These are phyloP conservation scores for Thermothielavioides terrestris DNA, from an alignment of 495 filamentous ascomycete genomes.

Conservation along the genomic window DNA sequence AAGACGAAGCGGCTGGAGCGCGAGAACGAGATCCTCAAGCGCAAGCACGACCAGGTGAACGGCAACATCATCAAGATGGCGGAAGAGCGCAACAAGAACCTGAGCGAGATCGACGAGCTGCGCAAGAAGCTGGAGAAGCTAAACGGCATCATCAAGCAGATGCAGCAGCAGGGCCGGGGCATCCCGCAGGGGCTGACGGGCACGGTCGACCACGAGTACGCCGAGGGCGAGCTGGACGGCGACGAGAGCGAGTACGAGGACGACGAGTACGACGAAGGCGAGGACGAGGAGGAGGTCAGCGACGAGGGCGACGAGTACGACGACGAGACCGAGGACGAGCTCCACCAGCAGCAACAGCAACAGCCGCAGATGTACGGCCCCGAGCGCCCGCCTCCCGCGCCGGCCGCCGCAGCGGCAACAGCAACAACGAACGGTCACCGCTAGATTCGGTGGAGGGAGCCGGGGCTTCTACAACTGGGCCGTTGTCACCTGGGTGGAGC, in stretches of 20 bases:
- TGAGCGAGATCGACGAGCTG: slow-evolving; percentile 70
- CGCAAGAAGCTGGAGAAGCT: slow-evolving; percentile 88
- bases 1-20: slow-evolving; percentile 97
- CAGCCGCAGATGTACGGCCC: slow-evolving; percentile 42
- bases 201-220: slow-evolving; percentile 46
- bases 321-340: slow-evolving; percentile 54
- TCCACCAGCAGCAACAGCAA: slow-evolving; percentile 41
- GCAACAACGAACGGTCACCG: slow-evolving; percentile 21
- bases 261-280: slow-evolving; percentile 52
- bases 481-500: too few species aligned
- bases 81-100: slow-evolving; percentile 77
- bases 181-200: slow-evolving; percentile 49
- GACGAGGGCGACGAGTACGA: slow-evolving; percentile 52
- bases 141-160: slow-evolving; percentile 83
- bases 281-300: slow-evolving; percentile 46
- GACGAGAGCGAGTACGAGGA: slow-evolving; percentile 72
- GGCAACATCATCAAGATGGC: slow-evolving; percentile 97
- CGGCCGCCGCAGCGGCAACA: slow-evolving; percentile 33
- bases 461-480: neutral
- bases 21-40: slow-evolving; percentile 82
- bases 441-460: slow-evolving; percentile 4
- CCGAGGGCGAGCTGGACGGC: slow-evolving; percentile 48
- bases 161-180: slow-evolving; percentile 84
- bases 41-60: slow-evolving; percentile 90
- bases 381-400: slow-evolving; percentile 45